phyloP scores from a whole-genome alignment of 1,284 basidiomycete species.

The Naganishia sp. region DNA sequence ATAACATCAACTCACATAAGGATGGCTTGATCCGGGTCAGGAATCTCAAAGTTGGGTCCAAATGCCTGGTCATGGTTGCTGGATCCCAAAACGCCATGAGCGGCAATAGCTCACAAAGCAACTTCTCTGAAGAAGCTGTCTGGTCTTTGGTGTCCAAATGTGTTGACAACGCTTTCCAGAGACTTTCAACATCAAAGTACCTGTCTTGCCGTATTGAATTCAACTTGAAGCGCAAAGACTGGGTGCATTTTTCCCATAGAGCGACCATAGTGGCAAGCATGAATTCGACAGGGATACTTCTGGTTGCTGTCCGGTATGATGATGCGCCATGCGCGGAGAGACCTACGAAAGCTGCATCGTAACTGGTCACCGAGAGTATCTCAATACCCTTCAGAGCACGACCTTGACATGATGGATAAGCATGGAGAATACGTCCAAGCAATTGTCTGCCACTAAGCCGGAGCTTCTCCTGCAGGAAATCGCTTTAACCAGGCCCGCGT shows the following conservation, averaged over 20 bases:
- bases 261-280: slow-evolving; percentile 24
- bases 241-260: slow-evolving; percentile 29
- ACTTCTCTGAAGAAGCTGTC: neutral
- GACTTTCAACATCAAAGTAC: slow-evolving; percentile 27
- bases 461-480: slow-evolving; percentile 12
- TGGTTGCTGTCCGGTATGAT: neutral
- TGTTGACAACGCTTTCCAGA: slow-evolving; percentile 21
- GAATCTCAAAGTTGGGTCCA: slow-evolving; percentile 23
- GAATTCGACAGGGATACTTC: slow-evolving; percentile 3
- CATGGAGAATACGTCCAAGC: slow-evolving; percentile 16
- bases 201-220: slow-evolving; percentile 12
- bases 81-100: slow-evolving; percentile 28
- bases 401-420: slow-evolving; percentile 16
- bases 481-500: neutral
- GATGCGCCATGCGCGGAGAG: slow-evolving; percentile 1
- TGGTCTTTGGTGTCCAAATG: slow-evolving; percentile 6
- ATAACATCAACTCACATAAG: neutral
- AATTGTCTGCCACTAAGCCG: slow-evolving; percentile 11
- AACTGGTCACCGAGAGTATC: slow-evolving; percentile 28
- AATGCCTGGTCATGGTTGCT: slow-evolving; percentile 5
- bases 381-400: slow-evolving; percentile 29
- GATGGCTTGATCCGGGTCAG: slow-evolving; percentile 8
- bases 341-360: slow-evolving; percentile 30
- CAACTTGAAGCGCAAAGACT: slow-evolving; percentile 29
- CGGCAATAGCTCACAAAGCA: slow-evolving; percentile 27